Evolutionary conservation across 2,329 filamentous ascomycete genomes (phyloP).

Genomic region (Neoarthrinium moseri): DNA sequence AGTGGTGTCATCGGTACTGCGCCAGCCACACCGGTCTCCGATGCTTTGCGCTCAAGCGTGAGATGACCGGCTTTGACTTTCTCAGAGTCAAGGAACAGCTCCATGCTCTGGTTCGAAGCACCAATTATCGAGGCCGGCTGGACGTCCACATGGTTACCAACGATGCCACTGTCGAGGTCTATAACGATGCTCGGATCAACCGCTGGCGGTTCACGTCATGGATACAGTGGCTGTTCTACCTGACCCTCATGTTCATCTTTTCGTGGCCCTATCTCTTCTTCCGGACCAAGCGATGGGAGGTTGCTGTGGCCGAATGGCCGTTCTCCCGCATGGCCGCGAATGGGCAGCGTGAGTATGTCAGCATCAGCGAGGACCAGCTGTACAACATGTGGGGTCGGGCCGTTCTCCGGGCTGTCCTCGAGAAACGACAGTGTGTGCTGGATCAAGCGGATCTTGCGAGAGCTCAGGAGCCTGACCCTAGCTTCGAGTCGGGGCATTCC

Average conservation of each 20-base stretch:
- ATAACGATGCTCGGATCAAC: constrained; percentile 62
- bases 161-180: constrained; percentile 58
- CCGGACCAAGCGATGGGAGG: constrained; percentile 65
- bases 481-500: constrained; percentile 36
- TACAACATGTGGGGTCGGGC: constrained; percentile 61
- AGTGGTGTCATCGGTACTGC: constrained; percentile 71
- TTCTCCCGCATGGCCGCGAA: constrained; percentile 39
- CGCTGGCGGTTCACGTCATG: constrained; percentile 62
- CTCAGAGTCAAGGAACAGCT: constrained; percentile 50
- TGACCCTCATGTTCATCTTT: constrained; percentile 68
- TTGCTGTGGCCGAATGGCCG: constrained; percentile 60
- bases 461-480: constrained; percentile 36
- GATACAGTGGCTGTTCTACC: constrained; percentile 63
- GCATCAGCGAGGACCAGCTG: constrained; percentile 58
- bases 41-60: constrained; percentile 49
- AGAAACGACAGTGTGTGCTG: constrained; percentile 53
- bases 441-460: constrained; percentile 54
- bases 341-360: constrained; percentile 47
- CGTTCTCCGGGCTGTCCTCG: constrained; percentile 58
- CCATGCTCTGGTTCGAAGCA: constrained; percentile 56
- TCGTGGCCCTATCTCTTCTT: constrained; percentile 70
- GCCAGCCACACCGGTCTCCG: constrained; percentile 57
- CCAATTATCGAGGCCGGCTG: constrained; percentile 66
- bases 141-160: constrained; percentile 58
- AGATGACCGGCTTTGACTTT: constrained; percentile 61